Base-by-base conservation (phyloP, 2,329 filamentous ascomycete genomes). In the Colletotrichum costaricense region DNA sequence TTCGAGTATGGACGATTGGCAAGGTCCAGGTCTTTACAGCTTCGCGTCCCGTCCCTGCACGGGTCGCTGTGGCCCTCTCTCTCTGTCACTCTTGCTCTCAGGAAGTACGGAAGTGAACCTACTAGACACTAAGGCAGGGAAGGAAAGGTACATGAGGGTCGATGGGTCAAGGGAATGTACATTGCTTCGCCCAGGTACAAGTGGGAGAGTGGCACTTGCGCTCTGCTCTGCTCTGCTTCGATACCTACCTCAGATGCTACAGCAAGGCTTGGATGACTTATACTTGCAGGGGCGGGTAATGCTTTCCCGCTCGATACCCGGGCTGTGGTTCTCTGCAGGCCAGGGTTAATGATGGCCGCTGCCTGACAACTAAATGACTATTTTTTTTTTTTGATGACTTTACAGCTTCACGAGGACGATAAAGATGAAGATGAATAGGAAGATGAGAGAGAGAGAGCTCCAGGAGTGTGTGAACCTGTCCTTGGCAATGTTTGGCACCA, bases 1-100 rank as follows among this genome's bases (percentile, higher is more conserved):
- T 22, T 42, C 5, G 30, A 35, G 11, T 49, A 49, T n/a, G 22
- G 35, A 42, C 58, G 22, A 35, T 35, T 42, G 64, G 49, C 69
- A 55, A 66, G 68, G 49, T 63, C 69, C 52, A 58, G 64, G 66
- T 60, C 52, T 49, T 22, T 49, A 19, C 42, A 38, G n/a, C 38
- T 56, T 30, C 42, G 7, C 30, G 26, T 58, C 69, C 56, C 30
- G 33, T 58, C 69, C 57, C 69, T 72, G 69, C 64, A 57, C 69
- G 35, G 64, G 64, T 72, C 57, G 63, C 63, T 60, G 67, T 71
- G 63, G 63, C 57, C 56, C 64, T 57, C 12, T 42, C 19, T 33
- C 33, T 35, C 33, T 35, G 33, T 28, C 42, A 9, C 42, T 49
- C 8, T 35, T 12, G 33, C 33, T 35, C 42, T 49, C 19, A 49